Evolutionary conservation across 2,329 filamentous ascomycete genomes (phyloP).

Genomic region (Ophiobolus disseminans): DNA sequence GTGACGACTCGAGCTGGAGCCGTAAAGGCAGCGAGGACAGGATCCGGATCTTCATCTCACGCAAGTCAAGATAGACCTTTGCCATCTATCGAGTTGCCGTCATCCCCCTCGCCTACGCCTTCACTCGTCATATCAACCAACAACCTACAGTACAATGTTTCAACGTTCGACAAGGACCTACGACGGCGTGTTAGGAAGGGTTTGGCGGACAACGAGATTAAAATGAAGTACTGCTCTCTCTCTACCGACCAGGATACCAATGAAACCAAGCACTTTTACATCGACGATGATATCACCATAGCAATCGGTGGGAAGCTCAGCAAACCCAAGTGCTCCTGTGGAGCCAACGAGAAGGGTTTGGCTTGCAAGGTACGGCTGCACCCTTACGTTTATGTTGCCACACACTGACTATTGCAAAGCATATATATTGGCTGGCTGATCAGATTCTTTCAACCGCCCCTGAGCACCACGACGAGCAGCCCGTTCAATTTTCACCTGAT

Average conservation of each 20-base stretch:
- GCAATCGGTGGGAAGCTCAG: slow-evolving; percentile 34
- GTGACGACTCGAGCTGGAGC: slow-evolving; percentile 48
- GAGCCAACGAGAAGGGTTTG: slow-evolving; percentile 39
- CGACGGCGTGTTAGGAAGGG: slow-evolving; percentile 40
- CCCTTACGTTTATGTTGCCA: neutral
- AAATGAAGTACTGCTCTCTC: slow-evolving; percentile 45
- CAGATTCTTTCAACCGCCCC: slow-evolving; percentile 39
- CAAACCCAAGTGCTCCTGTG: slow-evolving; percentile 44
- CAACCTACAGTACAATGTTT: slow-evolving; percentile 46
- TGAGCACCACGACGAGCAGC: slow-evolving; percentile 28
- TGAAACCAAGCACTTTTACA: slow-evolving; percentile 42
- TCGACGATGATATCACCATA: slow-evolving; percentile 47
- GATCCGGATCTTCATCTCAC: slow-evolving; percentile 20
- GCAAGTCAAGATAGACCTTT: slow-evolving; percentile 32
- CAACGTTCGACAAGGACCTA: slow-evolving; percentile 38
- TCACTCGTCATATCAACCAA: slow-evolving; percentile 43
- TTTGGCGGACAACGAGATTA: slow-evolving; percentile 44
- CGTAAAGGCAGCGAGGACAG: slow-evolving; percentile 35
- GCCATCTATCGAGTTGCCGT: slow-evolving; percentile 26
- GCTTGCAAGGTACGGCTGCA: slow-evolving; percentile 43
- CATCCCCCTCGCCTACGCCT: slow-evolving; percentile 35
- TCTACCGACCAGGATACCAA: slow-evolving; percentile 29
- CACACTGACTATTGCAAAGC: slow-evolving; percentile 29
- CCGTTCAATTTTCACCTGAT: slow-evolving; percentile 40
- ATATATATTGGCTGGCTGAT: slow-evolving; percentile 49